Base-by-base conservation (phyloP, 2,329 filamentous ascomycete genomes). In the Stachybotrys chartarum region DNA sequence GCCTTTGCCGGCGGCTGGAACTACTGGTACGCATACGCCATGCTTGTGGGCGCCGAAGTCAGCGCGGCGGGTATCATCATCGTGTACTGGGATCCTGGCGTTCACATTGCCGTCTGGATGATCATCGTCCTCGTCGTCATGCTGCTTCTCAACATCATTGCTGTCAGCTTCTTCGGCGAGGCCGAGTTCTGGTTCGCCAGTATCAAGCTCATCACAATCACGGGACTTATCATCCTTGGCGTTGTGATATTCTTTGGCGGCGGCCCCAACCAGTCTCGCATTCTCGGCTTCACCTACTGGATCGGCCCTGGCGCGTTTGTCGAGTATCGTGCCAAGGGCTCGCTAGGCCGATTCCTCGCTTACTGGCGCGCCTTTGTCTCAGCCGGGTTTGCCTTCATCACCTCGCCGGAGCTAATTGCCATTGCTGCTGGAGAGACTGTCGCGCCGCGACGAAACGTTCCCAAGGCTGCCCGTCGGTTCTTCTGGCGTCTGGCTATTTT, bases 371-470 rank as follows among this genome's bases (percentile, higher is more conserved):
- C 77, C 16, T 78, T 83, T 55, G 73, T 80, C 55, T 75, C 74
- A n/a, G 81, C 81, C 7, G 82, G 80, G 0, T 86, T 85, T 65
- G 79, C 81, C 35, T 86, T 85, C 68, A 78, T 82, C 64, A 30
- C 50, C 50, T 48, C 44, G 51, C 61, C 63, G 5, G 63, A 65
- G 17, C 42, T 53, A 6, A 48, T 80, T 55, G 81, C 81, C 45
- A 79, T 86, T 55, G 83, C 85, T 1, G 85, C 84, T 6, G 85
- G 82, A 49, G 85, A 88, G 73, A 82, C 83, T 1, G 72, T 82
- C 30, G 81, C 84, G 24, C 86, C 85, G 2, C 79, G 83, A 53
- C 77, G 79, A 63, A 86, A 85, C 70, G 82, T 88, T 55, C 85
- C 85, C 56, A 85, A 84, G 71, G 84, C 84, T 0, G 81, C 83